phyloP scores from a whole-genome alignment of 768 basidiomycete genomes.

The Coprinopsis strossmayeri region DNA sequence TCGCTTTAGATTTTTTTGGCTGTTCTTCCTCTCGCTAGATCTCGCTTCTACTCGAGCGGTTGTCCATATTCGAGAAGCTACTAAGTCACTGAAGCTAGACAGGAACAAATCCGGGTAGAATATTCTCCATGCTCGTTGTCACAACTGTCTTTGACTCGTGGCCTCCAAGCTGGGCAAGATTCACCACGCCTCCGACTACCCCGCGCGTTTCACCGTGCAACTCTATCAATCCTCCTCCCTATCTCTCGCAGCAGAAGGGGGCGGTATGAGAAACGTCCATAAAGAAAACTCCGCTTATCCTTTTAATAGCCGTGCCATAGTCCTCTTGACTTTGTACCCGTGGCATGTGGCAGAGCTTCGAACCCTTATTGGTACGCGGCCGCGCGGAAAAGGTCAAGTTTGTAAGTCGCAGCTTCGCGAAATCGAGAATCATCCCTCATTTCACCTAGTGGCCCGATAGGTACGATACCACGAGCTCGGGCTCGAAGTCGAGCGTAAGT shows the following conservation, averaged over 20 bases:
- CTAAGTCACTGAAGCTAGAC: too few relatives aligned
- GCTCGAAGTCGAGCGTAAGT: neutral
- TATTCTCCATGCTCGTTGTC: neutral
- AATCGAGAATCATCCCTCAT: neutral
- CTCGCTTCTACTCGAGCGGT: too few relatives aligned
- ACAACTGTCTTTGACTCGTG: neutral
- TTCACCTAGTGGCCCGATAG: too few relatives aligned
- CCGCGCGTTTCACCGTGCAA: neutral
- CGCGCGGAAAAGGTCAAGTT: slow-evolving; percentile 1
- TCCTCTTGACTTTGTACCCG: neutral
- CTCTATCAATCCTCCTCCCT: neutral
- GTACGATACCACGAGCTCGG: slow-evolving; percentile 3
- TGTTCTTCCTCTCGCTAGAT: too few relatives aligned
- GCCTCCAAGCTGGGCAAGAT: neutral
- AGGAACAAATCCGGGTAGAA: too few relatives aligned
- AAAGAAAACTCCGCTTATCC: neutral
- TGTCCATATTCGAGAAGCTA: too few relatives aligned
- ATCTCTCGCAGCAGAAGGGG: neutral
- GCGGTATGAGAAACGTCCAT: neutral
- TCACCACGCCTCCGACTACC: neutral
- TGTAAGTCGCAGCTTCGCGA: slow-evolving; percentile 1
- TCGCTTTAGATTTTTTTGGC: neutral
- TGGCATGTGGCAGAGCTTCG: neutral
- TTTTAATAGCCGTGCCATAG: neutral
- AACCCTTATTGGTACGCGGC: neutral